phyloP scores from a whole-genome alignment of 305 asterid species.

The Solanum aculeatissimum region DNA sequence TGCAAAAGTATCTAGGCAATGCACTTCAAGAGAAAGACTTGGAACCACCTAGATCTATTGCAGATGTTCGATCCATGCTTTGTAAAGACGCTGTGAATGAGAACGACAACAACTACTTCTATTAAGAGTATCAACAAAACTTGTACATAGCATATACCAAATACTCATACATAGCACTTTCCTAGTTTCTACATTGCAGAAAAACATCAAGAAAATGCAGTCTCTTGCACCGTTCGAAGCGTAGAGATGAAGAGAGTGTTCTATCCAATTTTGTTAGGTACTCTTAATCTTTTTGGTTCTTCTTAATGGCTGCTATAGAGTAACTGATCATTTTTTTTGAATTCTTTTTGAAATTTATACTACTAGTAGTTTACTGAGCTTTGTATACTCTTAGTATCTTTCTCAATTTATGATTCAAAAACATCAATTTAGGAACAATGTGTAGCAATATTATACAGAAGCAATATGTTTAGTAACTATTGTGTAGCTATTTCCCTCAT shows the following conservation, averaged over 20 bases:
- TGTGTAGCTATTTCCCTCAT: neutral
- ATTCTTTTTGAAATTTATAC: neutral
- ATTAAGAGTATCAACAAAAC: conserved; percentile 9
- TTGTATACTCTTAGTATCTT: neutral
- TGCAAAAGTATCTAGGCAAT: conserved; percentile 77
- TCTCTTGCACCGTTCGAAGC: neutral
- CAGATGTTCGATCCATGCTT: conserved; percentile 89
- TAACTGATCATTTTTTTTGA: neutral
- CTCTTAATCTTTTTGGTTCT: neutral
- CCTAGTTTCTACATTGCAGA: neutral
- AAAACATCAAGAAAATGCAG: neutral
- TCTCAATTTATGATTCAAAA: neutral
- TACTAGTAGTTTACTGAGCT: neutral
- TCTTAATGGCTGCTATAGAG: neutral
- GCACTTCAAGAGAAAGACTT: conserved; percentile 64
- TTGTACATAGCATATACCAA: neutral
- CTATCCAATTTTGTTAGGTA: neutral
- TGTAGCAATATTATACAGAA: neutral
- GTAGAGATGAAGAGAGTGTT: neutral
- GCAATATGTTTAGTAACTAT: neutral
- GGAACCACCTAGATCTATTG: conserved; percentile 67
- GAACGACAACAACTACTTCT: conserved; percentile 55
- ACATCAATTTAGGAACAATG: neutral
- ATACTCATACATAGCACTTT: neutral
- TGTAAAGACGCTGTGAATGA: conserved; percentile 61